Evolutionary conservation across 768 basidiomycete species (phyloP), one percentile per base, ranked within the genome.

Genomic region (Amanita fuliginea): DNA sequence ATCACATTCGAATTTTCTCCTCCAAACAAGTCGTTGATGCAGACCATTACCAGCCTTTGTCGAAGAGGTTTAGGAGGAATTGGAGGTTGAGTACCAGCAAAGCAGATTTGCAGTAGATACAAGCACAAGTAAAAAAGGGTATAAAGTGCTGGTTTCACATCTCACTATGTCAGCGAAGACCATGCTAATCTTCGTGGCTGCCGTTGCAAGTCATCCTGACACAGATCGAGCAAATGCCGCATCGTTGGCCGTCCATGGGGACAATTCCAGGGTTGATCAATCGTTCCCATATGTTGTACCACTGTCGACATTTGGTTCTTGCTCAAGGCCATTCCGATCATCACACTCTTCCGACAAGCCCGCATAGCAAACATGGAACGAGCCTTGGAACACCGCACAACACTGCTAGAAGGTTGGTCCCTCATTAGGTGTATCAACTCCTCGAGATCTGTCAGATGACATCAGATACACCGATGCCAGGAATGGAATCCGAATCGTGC

Each of bases 351-450:
- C 54, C 95, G 64, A 65, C 96, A 99, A 0, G 96, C 96, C 32
- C 94, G 78, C 77, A 83, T 88, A 0, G 96, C 96, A 60, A 99
- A 97, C 94, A 99, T 97, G 4, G 82, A 74, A 13, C 93, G 77
- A 13, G 88, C 91, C 63, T 98, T 98, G 13, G 86, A 85, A 60
- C 92, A 96, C 18, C 96, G 75, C 0, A 96, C 88, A 77, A 91
- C 86, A 57, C 83, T 79, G 2, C 89, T 87, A 0, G 72, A 63
- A 0, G 91, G 83, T 6, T 75, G 72, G 58, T 94, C 87, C 33
- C 78, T 79, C 67, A 99, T 73, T 11, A 95, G 68, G 56, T 94
- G 81, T 19, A 99, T 75, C 7, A 99, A 73, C 59, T 98, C 96
- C 64, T 95, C 94, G 14, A 98, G 71, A 64, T 98, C 94, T 95